Evolutionary conservation across 495 filamentous ascomycete species (phyloP), one percentile per base, ranked within the genome.

Genomic region (Xylaria venustula): DNA sequence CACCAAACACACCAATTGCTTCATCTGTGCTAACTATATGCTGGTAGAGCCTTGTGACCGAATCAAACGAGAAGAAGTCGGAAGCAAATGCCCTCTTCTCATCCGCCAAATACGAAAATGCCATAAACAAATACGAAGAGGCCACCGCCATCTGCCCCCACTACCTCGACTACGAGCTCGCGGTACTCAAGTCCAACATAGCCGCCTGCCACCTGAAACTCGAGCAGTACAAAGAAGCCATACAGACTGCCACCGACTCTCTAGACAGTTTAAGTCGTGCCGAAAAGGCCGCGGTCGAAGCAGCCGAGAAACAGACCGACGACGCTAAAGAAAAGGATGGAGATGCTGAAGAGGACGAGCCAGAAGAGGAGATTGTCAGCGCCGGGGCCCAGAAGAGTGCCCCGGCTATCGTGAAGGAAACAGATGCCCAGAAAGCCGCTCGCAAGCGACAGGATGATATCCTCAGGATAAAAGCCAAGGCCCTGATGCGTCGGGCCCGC

Each of bases 201-300:
- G 82, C 93, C 3, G 94, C 92, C n/a, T 96, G 91, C 68, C 87
- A 96, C 61, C 69, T 97, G 61, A 95, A 95, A 70, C 78, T 97
- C 2, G 81, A 87, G 47, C 89, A 93, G 60, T 97, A 92, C 87
- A 94, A 94, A 62, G 86, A 87, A 8, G 90, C 91, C 6, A 80
- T 93, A 42, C 87, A 87, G 30, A 76, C 83, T 19, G 93, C 94
- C 14, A 89, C 84, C 0, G 77, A 83, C 6, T 88, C 90, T 20
- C 71, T 98, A 3, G 88, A 93, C 17, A 79, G 83, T 2, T 74
- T 97, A 15, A 87, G 89, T 52, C 81, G 84, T 30, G 64, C 92
- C 3, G 75, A 65, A 54, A 75, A 53, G 20, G 51, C 62, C 15
- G 56, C 23, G 12, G n/a, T 51, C 17, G 67, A 69, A 37, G 55